These are phyloP conservation scores for Diaporthe amygdali DNA, from an alignment of 2,329 filamentous ascomycete species.

Conservation along the genomic window DNA sequence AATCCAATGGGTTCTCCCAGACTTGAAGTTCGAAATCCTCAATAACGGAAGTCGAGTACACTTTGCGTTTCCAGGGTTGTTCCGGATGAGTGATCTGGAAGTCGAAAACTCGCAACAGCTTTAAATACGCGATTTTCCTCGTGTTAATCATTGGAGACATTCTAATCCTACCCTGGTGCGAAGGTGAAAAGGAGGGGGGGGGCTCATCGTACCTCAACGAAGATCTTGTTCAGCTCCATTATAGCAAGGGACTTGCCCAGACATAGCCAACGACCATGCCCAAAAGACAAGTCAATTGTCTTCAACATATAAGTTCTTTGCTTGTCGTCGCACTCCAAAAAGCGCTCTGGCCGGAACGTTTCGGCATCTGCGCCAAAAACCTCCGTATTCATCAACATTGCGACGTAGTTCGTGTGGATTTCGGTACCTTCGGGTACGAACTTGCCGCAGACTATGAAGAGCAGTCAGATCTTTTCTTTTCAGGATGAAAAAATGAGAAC, in stretches of 20 bases:
- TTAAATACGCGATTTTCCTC: background rate
- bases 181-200: no score
- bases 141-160: background rate
- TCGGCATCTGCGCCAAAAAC: constrained; percentile 39
- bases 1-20: background rate
- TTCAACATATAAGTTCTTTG: constrained; percentile 36
- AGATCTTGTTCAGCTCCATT: constrained; percentile 46
- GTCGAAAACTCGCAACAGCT: constrained; percentile 18
- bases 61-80: background rate
- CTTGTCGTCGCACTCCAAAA: constrained; percentile 39
- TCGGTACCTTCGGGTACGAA: constrained; percentile 40
- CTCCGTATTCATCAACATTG: constrained; percentile 34
- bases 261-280: constrained; percentile 42
- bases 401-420: constrained; percentile 38
- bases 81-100: constrained; percentile 5
- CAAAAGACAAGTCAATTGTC: constrained; percentile 43
- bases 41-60: background rate
- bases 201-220: constrained; percentile 31
- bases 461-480: background rate
- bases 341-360: constrained; percentile 47
- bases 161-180: no score
- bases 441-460: constrained; percentile 26
- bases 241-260: constrained; percentile 45
- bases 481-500: no score
- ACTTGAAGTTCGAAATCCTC: background rate